Percentiles rank a stretch among this genome's conserved stretches.
phyloP scores from a whole-genome alignment of 2,329 filamentous ascomycete species.

The Cephalotrichum gorgonifer region DNA sequence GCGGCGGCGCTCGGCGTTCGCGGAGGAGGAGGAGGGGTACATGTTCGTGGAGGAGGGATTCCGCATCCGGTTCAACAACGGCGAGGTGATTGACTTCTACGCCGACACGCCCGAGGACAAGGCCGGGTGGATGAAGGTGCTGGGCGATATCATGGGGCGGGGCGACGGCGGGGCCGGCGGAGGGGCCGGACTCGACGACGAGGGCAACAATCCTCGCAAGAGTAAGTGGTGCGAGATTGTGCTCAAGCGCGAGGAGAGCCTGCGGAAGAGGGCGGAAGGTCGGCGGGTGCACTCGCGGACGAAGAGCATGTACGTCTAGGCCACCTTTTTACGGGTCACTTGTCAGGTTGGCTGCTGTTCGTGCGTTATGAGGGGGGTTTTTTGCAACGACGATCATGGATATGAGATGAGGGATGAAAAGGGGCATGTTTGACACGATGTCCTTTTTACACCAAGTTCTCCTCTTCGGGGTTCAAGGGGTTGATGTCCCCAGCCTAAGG shows the following conservation, averaged over 20 bases:
- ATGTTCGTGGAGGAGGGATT: conserved; percentile 99
- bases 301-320: conserved; percentile 44
- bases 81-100: conserved; percentile 97
- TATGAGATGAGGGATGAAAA: conserved; percentile 1
- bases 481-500: too few species aligned
- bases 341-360: too few species aligned
- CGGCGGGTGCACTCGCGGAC: conserved; percentile 43
- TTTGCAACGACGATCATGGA: background rate
- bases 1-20: conserved; percentile 87
- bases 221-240: conserved; percentile 60
- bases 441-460: background rate
- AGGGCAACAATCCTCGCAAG: conserved; percentile 28
- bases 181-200: conserved; percentile 37
- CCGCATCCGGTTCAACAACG: conserved; percentile 96
- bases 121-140: conserved; percentile 86
- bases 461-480: background rate
- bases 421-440: conserved; percentile 5
- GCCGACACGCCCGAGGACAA: conserved; percentile 82
- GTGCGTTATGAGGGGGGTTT: background rate
- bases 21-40: conserved; percentile 97
- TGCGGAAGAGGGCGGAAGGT: conserved; percentile 43
- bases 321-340: background rate
- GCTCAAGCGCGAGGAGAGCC: conserved; percentile 50
- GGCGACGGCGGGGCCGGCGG: conserved; percentile 31
- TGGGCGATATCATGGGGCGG: conserved; percentile 60